A percentile compares a stretch with the other conserved stretches of the same genome.
Conservation (phyloP, 495 filamentous ascomycete genomes). For the Ascobolus immersus region DNA sequence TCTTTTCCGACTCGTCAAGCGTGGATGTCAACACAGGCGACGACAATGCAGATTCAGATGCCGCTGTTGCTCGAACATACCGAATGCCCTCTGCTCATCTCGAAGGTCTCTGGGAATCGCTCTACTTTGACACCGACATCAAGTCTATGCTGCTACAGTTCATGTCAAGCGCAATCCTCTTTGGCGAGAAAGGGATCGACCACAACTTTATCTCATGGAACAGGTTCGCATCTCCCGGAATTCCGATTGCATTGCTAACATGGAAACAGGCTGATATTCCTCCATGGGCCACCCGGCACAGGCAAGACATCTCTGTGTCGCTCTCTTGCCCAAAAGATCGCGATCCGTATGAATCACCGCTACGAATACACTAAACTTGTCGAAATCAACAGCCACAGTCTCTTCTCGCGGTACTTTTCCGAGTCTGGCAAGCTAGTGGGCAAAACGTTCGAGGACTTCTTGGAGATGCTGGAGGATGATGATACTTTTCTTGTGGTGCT, state of each 20-base stretch:
- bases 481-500: slow-evolving; percentile 25
- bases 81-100: slow-evolving; percentile 20
- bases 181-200: slow-evolving; percentile 15
- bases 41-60: slow-evolving; percentile 2
- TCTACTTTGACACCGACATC: slow-evolving; percentile 26
- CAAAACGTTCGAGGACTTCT: slow-evolving; percentile 25
- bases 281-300: slow-evolving; percentile 29
- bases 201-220: slow-evolving; percentile 19
- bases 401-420: slow-evolving; percentile 30
- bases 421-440: slow-evolving; percentile 30
- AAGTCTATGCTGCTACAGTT: slow-evolving; percentile 22
- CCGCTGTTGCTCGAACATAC: slow-evolving; percentile 13
- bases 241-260: background rate
- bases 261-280: slow-evolving; percentile 22
- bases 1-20: slow-evolving; percentile 3
- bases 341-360: slow-evolving; percentile 25
- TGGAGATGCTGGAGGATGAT: slow-evolving; percentile 21
- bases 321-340: slow-evolving; percentile 30
- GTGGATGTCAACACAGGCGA: slow-evolving; percentile 2
- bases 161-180: slow-evolving; percentile 16
- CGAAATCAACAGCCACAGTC: slow-evolving; percentile 25
- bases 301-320: slow-evolving; percentile 26
- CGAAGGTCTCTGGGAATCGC: slow-evolving; percentile 27
- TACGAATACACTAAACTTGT: slow-evolving; percentile 23
- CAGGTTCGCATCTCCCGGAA: slow-evolving; percentile 4